Percentiles rank a stretch among this genome's conserved stretches.
Conservation (phyloP, 2,329 filamentous ascomycete species). For the Aureobasidium lini region DNA sequence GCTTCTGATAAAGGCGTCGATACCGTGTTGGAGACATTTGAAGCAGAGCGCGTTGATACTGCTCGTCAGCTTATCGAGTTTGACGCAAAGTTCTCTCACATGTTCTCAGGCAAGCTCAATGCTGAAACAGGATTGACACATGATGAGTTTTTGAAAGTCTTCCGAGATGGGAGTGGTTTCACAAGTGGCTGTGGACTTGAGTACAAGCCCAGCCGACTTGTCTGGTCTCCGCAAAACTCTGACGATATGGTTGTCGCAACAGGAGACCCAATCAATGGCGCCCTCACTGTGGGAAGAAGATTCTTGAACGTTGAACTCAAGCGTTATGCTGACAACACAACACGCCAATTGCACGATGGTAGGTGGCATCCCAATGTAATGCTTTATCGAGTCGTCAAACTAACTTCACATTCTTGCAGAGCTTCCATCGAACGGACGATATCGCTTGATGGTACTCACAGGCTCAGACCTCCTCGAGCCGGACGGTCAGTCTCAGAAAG, state of each 20-base stretch:
- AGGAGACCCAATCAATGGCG: slow-evolving; percentile 20
- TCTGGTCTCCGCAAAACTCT: slow-evolving; percentile 13
- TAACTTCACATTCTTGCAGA: slow-evolving; percentile 12
- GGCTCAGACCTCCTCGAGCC: slow-evolving; percentile 17
- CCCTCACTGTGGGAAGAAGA: slow-evolving; percentile 23
- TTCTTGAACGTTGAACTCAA: slow-evolving; percentile 21
- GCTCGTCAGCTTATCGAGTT: slow-evolving; percentile 58
- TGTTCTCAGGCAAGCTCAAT: slow-evolving; percentile 36
- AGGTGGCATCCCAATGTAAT: too few species aligned
- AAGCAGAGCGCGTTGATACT: slow-evolving; percentile 49
- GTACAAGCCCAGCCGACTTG: slow-evolving; percentile 15
- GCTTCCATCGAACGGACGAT: slow-evolving; percentile 22
- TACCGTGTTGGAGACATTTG: slow-evolving; percentile 44
- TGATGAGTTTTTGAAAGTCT: slow-evolving; percentile 28
- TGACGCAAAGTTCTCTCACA: slow-evolving; percentile 40
- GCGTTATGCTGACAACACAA: slow-evolving; percentile 24
- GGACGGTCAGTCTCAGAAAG: slow-evolving; percentile 10
- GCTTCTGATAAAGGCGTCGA: slow-evolving; percentile 17
- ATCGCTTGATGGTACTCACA: slow-evolving; percentile 21
- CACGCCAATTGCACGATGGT: slow-evolving; percentile 24
- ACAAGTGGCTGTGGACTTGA: slow-evolving; percentile 42
- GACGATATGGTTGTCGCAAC: background rate
- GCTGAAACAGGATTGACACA: slow-evolving; percentile 18
- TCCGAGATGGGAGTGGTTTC: slow-evolving; percentile 53
- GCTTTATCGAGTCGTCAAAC: too few species aligned